Base-by-base conservation (phyloP, 2,329 filamentous ascomycete species). In the Huntiella moniliformis region DNA sequence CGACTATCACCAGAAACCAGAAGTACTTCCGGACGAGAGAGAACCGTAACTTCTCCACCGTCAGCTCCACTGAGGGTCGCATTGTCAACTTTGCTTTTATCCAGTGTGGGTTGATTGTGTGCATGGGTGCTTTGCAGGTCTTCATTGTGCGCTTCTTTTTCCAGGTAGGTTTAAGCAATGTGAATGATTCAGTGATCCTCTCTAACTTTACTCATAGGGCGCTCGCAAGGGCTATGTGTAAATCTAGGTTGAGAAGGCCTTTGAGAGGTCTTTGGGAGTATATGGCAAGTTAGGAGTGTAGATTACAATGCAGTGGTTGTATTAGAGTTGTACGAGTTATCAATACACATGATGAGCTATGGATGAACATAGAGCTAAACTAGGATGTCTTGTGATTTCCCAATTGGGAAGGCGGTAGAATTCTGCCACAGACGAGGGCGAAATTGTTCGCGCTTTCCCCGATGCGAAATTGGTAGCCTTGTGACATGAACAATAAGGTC, bases 1-100 rank as follows among this genome's bases (percentile, higher is more conserved):
- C 86, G 11, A 95, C 87, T 51, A 91, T 98, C 59, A 86, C 83
- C 37, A 77, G 91, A 57, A 95, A 94, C 68, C 91, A 98, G 60
- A 98, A 98, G 63, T 98, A 98, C 70, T 98, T 98, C 77, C 82
- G 92, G 52, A 98, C 91, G 2, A 79, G 91, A 54, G 91, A 98
- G 71, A 98, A 98, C 72, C 76, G 91, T 51, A 98, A 98, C 67
- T 96, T 98, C 66, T 92, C 84, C 67, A 98, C 91, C 7, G 91
- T 98, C 56, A 74, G 84, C 61, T 95, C 87, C 66, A 98, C 91
- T 36, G 91, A 98, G 70, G 77, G 76, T 60, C 74, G 91, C 52
- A 98, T 98, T 57, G 86, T 95, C 67, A 96, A 95, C 66, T 94
- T 98, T 63, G 93, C 84, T 60, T 69, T 98, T 58, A 81, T 96